Base-by-base conservation (phyloP, 2,329 filamentous ascomycete species). In the Zopfia rhizophila region DNA sequence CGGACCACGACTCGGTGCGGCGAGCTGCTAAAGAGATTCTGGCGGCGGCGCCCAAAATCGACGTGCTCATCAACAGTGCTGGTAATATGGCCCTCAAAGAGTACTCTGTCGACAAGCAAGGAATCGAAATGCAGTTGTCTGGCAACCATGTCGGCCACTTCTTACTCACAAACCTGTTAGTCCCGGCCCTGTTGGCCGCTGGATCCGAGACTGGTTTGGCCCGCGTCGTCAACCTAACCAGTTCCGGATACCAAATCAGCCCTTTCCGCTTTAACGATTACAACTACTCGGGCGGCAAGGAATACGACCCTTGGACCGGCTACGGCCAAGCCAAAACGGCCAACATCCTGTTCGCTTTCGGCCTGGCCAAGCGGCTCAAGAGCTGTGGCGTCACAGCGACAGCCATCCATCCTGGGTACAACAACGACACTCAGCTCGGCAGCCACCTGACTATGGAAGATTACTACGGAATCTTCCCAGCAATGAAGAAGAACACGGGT, bases 101-200 rank as follows among this genome's bases (percentile, higher is more conserved):
- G 3, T 45, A 31, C 32, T 21, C 13, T 6, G 41, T 53, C 1
- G 73, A 71, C 2, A 50, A 59, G 14, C 68, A 76, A 13, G 73
- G 72, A 27, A 73, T 73, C 48, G 75, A 78, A 53, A 56, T 72
- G 14, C 72, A 76, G 31, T 70, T 77, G 40, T 74, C 69, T 21
- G 73, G 66, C 6, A 77, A 77, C 45, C 70, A 76, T 21, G 16
- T 77, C 35, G 75, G 72, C 5, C 75, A 75, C 44, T 71, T 73
- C 2, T 28, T 76, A 0, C 51, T 77, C 14, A 74, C 65, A 7
- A 69, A 68, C 16, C 58, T 73, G 12, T 30, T 43, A 1, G 56
- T 78, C 1, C 53, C 73, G 5, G 68, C 66, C 4, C 56, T 52
- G 0, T 57, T 77, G 33, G 51, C 64, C 17, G 44, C 61, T 11